phyloP scores from a whole-genome alignment of 352 stramenopile species.

The Pilasporangium apinafurcum region DNA sequence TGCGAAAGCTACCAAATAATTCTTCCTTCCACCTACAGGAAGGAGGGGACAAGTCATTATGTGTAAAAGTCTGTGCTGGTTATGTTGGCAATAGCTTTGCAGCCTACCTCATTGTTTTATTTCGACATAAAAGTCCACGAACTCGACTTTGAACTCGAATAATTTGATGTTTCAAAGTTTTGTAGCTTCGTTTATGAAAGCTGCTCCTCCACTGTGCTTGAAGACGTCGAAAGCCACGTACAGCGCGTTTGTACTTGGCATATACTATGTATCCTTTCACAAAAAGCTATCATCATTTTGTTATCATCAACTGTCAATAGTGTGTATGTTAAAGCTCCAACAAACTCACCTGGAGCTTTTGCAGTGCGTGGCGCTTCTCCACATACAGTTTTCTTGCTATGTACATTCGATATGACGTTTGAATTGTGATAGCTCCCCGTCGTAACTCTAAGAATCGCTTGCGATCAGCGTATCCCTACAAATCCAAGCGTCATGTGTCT shows the following conservation, averaged over 20 bases:
- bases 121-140: conserved; percentile 53
- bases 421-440: conserved; percentile 29
- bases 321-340: not conserved
- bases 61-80: not conserved
- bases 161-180: conserved; percentile 49
- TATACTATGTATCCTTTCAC: conserved; percentile 37
- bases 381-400: conserved; percentile 15
- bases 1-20: conserved; percentile 43
- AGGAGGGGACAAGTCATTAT: not conserved
- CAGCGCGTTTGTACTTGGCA: conserved; percentile 33
- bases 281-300: conserved; percentile 22
- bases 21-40: conserved; percentile 45
- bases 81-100: not conserved
- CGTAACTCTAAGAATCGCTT: conserved; percentile 19
- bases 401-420: conserved; percentile 32
- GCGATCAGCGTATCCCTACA: conserved; percentile 20
- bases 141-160: conserved; percentile 59
- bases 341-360: conserved; percentile 17
- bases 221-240: conserved; percentile 41
- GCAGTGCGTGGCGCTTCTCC: conserved; percentile 16
- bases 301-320: not conserved
- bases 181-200: conserved; percentile 57
- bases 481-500: not conserved
- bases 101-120: conserved; percentile 41
- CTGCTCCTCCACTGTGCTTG: conserved; percentile 65